Percentiles rank a stretch among this genome's conserved stretches.
phyloP scores from a whole-genome alignment of 805 yeast genomes.

The Candida germanica region DNA sequence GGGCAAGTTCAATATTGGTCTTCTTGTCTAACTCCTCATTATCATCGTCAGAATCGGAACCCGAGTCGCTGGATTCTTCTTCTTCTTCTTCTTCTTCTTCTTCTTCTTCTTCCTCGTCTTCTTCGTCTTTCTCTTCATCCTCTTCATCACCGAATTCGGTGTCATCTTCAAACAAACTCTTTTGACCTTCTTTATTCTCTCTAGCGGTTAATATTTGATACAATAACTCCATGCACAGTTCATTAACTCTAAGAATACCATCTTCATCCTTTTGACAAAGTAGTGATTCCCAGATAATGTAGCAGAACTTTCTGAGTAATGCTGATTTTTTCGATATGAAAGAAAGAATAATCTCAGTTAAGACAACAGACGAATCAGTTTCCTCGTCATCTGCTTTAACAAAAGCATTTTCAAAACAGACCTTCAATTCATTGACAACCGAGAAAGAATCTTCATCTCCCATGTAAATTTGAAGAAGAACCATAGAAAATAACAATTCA shows the following conservation, averaged over 20 bases:
- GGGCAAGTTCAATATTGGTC: constrained; percentile 64
- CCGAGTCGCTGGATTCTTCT: constrained; percentile 15
- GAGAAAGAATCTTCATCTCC: constrained; percentile 77
- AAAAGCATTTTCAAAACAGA: constrained; percentile 51
- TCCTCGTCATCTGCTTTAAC: constrained; percentile 30
- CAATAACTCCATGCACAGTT: constrained; percentile 33
- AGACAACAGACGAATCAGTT: constrained; percentile 27
- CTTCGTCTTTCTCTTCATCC: constrained; percentile 23
- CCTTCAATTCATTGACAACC: constrained; percentile 68
- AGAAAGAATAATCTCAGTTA: constrained; percentile 43
- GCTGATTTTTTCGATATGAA: constrained; percentile 41
- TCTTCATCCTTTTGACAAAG: constrained; percentile 29
- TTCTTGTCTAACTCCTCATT: constrained; percentile 29
- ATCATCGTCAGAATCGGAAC: constrained; percentile 14
- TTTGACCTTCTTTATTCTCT: constrained; percentile 82
- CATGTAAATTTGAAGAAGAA: constrained; percentile 69
- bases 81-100: constrained; percentile 18
- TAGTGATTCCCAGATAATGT: constrained; percentile 40
- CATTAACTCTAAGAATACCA: constrained; percentile 25
- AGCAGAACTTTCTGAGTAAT: constrained; percentile 35
- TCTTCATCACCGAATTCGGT: constrained; percentile 23
- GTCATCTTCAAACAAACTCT: constrained; percentile 66
- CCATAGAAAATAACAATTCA: constrained; percentile 74
- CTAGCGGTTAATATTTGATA: constrained; percentile 45
- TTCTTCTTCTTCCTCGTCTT: constrained; percentile 21